Evolutionary conservation across 2,329 filamentous ascomycete species (phyloP).

Genomic region (Ceratocystis cubensis): DNA sequence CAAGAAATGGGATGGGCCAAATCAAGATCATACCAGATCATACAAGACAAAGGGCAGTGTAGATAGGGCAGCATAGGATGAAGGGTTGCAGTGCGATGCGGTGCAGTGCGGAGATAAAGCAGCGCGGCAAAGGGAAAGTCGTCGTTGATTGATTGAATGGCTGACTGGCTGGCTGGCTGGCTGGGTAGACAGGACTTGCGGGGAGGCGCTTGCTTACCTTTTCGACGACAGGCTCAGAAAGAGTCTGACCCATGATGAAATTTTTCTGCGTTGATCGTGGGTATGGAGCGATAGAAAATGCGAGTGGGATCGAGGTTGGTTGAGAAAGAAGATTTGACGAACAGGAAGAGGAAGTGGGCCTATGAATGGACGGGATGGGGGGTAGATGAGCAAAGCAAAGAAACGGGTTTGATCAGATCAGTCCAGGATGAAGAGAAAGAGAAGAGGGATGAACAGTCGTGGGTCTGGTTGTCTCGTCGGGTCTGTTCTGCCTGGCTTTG

Average conservation of each 20-base stretch:
- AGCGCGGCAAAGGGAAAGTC: neutral
- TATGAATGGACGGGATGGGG: neutral
- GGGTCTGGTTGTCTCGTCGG: slow-evolving; percentile 10
- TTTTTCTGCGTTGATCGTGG: slow-evolving; percentile 26
- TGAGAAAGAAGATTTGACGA: slow-evolving; percentile 18
- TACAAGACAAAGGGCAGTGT: too few relatives aligned
- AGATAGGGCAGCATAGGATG: neutral
- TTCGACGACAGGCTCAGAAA: slow-evolving; percentile 96
- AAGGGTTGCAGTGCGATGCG: neutral
- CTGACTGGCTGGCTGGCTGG: neutral
- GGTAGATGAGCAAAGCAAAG: too few relatives aligned
- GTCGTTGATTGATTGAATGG: neutral
- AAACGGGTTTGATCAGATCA: slow-evolving; percentile 12
- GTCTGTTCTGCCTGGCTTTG: neutral
- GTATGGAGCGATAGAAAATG: slow-evolving; percentile 18
- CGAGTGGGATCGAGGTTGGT: slow-evolving; percentile 18
- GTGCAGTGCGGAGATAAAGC: neutral
- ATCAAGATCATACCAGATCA: too few relatives aligned
- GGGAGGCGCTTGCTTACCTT: slow-evolving; percentile 57
- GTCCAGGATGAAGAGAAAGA: slow-evolving; percentile 9
- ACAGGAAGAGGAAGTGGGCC: slow-evolving; percentile 15
- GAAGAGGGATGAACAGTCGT: slow-evolving; percentile 8
- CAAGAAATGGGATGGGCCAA: too few relatives aligned
- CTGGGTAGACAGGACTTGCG: neutral
- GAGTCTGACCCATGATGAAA: slow-evolving; percentile 84